Evolutionary conservation across 768 basidiomycete species (phyloP), one percentile per base, ranked within the genome.

Genomic region (Pleurotus giganteus): DNA sequence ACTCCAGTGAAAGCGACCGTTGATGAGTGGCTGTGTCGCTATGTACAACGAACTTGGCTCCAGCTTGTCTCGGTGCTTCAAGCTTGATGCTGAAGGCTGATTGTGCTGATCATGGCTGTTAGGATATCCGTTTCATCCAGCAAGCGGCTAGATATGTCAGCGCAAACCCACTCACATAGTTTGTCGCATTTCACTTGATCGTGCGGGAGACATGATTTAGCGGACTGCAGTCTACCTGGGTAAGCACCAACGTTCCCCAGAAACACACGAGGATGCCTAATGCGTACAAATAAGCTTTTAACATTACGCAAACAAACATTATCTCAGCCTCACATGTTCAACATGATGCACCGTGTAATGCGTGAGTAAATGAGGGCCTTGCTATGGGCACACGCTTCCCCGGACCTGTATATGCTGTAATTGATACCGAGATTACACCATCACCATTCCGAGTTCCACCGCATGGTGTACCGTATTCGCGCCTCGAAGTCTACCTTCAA

Each of bases 281-380:
- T 36, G 49, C 49, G 49, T 51, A 34, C 49, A 37, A 51, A 51
- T 51, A 51, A 51, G 31, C 49, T 51, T 51, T 51, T 51, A 51
- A 37, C 49, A 51, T 51, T 51, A 47, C 49, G 37, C 49, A 51
- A 17, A 51, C 49, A 51, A 51, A 51, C 49, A 51, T 19, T 17
- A 41, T 51, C 36, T 45, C 44, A 45, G 27, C 44, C 26, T 45
- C 44, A 45, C 49, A 51, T 37, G 34, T 51, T 15, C 34, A 51
- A 24, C 27, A 45, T 45, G 23, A 45, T 45, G 27, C 39, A 41
- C 39, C 39, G 39, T 41, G 39, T 41, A 24, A 26, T 27, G 13
- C 44, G 44, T 45, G 44, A 45, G 44, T 45, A 45, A 45, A 45
- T 17, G 39, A 41, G 39, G 39, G 39, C 19, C 39, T 19, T 17